Conservation (phyloP, 768 basidiomycete genomes). For the Boletus reticuloceps region DNA sequence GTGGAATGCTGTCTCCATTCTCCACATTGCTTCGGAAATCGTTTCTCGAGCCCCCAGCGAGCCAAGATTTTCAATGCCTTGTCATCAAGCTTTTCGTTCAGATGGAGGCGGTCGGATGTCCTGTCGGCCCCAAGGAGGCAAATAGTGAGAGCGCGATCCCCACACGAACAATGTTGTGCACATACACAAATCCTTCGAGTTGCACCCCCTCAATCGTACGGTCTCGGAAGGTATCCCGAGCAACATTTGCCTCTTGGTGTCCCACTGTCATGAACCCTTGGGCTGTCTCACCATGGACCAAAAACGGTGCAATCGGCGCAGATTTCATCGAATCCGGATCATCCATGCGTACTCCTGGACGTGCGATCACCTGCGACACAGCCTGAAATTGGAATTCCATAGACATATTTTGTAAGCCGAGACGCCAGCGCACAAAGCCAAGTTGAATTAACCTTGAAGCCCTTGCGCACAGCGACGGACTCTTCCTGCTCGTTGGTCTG, state of each 20-base stretch:
- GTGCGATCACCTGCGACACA: constrained; percentile 8
- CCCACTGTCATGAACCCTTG: constrained; percentile 39
- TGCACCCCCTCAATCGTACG: constrained; percentile 1
- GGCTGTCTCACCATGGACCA: constrained; percentile 39
- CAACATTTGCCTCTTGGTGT: constrained; percentile 2
- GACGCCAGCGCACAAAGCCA: not conserved
- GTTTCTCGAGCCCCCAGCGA: constrained; percentile 25
- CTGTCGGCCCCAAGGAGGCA: constrained; percentile 10
- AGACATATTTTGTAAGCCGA: not conserved
- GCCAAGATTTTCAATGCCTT: constrained; percentile 25
- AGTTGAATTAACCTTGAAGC: constrained; percentile 41
- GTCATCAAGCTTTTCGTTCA: constrained; percentile 24
- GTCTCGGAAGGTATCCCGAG: not conserved
- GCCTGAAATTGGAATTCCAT: constrained; percentile 1
- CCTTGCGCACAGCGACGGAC: constrained; percentile 38
- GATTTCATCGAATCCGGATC: constrained; percentile 2
- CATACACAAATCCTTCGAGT: constrained; percentile 23
- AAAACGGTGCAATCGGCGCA: constrained; percentile 17
- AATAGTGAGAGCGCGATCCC: not conserved
- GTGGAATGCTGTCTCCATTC: constrained; percentile 20
- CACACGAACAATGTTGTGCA: not conserved
- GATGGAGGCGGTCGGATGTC: constrained; percentile 16
- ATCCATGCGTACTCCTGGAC: constrained; percentile 7
- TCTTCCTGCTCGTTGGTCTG: constrained; percentile 58
- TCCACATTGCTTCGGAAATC: constrained; percentile 21